These are phyloP conservation scores for Carex scoparia DNA, from an alignment of 176 grass and related monocot genomes.

Conservation along the genomic window DNA sequence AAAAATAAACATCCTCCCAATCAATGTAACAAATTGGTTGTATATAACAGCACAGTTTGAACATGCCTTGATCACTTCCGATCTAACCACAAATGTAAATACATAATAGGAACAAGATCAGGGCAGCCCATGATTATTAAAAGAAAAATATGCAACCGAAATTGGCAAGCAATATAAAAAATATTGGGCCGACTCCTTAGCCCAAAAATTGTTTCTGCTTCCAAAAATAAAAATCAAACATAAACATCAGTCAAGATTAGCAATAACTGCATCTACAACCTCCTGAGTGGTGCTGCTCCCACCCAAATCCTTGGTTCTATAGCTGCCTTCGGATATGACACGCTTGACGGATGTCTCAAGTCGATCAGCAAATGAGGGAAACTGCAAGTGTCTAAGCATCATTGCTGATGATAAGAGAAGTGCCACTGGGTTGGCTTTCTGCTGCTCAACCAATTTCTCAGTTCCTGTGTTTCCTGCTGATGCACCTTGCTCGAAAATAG, in stretches of 20 bases:
- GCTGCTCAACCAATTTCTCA: conserved; percentile 57
- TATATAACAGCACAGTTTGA: background rate
- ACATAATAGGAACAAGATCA: conserved; percentile 1
- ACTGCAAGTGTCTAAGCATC: conserved; percentile 90
- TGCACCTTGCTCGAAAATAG: conserved; percentile 95
- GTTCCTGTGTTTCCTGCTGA: conserved; percentile 88
- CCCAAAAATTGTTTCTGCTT: background rate
- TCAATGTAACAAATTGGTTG: background rate
- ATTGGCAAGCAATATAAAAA: conserved; percentile 7
- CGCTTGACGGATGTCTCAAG: conserved; percentile 74
- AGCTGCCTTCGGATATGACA: conserved; percentile 50
- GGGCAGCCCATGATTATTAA: background rate
- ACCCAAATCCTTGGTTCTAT: conserved; percentile 77
- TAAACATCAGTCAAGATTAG: conserved; percentile 50
- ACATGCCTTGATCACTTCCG: background rate
- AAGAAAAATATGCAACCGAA: background rate
- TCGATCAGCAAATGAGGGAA: conserved; percentile 84
- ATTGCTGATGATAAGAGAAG: conserved; percentile 85
- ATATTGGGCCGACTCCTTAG: background rate
- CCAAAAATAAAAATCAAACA: conserved; percentile 13
- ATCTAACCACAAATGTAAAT: background rate
- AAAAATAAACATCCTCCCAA: background rate
- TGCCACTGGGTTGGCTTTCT: conserved; percentile 79
- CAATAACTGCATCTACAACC: conserved; percentile 74
- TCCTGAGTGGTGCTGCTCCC: conserved; percentile 80